Evolutionary conservation across 306 rosid species (phyloP).

Genomic region (Argentina anserina): DNA sequence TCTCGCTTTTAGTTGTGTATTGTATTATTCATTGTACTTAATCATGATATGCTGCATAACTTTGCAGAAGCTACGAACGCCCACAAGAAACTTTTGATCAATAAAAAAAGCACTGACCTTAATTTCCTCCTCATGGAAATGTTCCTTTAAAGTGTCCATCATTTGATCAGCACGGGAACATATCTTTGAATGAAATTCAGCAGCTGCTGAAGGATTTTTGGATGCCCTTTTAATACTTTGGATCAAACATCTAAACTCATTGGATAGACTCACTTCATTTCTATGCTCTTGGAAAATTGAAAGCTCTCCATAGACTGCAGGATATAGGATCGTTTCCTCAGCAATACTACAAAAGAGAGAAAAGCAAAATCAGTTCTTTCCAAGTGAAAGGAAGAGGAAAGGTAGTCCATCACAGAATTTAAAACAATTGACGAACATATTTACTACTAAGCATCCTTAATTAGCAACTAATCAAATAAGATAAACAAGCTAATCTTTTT

Average conservation of each 20-base stretch:
- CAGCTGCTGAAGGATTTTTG: constrained; percentile 49
- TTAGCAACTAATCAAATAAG: not conserved
- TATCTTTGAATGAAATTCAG: constrained; percentile 59
- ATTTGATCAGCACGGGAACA: constrained; percentile 74
- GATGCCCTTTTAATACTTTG: constrained; percentile 60
- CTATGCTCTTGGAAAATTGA: constrained; percentile 60
- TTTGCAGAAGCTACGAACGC: not conserved
- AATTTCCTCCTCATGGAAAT: constrained; percentile 70
- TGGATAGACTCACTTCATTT: constrained; percentile 67
- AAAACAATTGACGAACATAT: not conserved
- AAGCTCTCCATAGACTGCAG: constrained; percentile 66
- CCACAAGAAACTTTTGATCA: not conserved
- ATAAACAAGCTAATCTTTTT: not conserved
- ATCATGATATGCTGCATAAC: not conserved
- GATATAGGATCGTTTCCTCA: constrained; percentile 74
- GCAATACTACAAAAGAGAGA: constrained; percentile 55
- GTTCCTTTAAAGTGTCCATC: constrained; percentile 64
- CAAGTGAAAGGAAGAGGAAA: not conserved
- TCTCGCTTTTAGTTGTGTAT: not conserved
- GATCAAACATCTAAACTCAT: constrained; percentile 68
- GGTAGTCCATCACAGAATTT: not conserved
- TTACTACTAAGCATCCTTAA: not conserved
- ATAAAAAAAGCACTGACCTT: constrained; percentile 48
- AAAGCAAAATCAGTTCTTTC: constrained; percentile 1
- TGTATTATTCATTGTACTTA: not conserved